These are phyloP conservation scores for Elymus sibiricus DNA, from an alignment of 176 grass and related monocot genomes.

Conservation along the genomic window DNA sequence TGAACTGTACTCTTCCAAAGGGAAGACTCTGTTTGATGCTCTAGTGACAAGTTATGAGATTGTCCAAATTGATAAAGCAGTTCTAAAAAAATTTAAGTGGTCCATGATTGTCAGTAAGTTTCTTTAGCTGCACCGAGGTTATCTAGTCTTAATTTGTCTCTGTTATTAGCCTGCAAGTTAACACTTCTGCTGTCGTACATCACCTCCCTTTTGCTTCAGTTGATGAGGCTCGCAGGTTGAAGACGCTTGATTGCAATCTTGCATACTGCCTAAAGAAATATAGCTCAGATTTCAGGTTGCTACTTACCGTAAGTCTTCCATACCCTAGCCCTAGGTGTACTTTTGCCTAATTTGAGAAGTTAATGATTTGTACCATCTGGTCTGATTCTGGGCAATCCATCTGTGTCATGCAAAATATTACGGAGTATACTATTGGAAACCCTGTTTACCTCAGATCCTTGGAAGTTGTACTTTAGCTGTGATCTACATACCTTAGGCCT, in stretches of 20 bases:
- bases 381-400: background rate
- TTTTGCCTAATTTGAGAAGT: background rate
- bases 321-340: background rate
- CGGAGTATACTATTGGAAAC: background rate
- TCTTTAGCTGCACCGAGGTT: background rate
- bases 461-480: background rate
- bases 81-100: conserved; percentile 61
- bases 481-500: no score
- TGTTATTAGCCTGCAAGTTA: conserved; percentile 22
- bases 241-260: conserved; percentile 69
- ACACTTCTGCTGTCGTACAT: background rate
- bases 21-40: conserved; percentile 55
- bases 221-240: conserved; percentile 81
- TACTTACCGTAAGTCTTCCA: conserved; percentile 57
- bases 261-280: conserved; percentile 47
- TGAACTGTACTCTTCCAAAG: conserved; percentile 67
- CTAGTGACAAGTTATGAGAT: conserved; percentile 72
- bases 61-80: conserved; percentile 52
- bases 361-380: background rate
- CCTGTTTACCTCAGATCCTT: background rate
- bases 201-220: conserved; percentile 32
- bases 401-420: background rate
- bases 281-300: conserved; percentile 56
- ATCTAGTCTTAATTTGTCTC: background rate
- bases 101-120: conserved; percentile 65